Percentiles rank a stretch among this genome's conserved stretches.
Evolutionary conservation across 108 stramenopile species (phyloP).

Genomic region (Thalassiosira profunda): DNA sequence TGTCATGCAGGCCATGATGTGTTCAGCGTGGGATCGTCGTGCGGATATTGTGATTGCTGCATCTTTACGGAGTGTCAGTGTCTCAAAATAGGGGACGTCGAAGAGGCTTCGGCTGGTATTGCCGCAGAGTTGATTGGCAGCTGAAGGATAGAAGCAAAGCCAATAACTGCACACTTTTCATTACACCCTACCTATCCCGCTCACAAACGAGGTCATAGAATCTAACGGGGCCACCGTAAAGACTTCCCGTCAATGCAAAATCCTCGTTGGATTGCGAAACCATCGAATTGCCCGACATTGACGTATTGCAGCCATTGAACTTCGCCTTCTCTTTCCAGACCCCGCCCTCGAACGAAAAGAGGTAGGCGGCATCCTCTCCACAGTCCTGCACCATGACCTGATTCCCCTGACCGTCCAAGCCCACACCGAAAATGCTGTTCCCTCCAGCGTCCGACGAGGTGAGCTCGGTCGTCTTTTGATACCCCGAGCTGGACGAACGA

Average conservation of each 20-base stretch:
- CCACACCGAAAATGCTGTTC: not conserved
- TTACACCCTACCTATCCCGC: not conserved
- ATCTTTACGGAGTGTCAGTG: no score
- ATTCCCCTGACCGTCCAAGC: not conserved
- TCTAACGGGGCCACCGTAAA: not conserved
- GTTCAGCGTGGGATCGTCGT: not conserved
- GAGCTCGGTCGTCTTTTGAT: not conserved
- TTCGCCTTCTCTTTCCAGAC: constrained; percentile 6
- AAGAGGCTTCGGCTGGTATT: no score
- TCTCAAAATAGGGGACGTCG: no score
- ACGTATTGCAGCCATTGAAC: not conserved
- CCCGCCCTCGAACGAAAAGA: constrained; percentile 3
- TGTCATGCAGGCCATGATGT: constrained; percentile 19
- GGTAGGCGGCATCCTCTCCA: not conserved
- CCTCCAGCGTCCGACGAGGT: not conserved
- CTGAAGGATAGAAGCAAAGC: no score
- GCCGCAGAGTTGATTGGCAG: no score
- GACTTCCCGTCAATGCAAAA: not conserved
- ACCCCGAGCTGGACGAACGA: not conserved
- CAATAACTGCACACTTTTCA: no score
- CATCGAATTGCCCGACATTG: not conserved
- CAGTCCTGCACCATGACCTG: not conserved
- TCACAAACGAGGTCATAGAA: constrained; percentile 7
- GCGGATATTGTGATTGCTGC: constrained; percentile 22
- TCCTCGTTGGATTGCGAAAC: not conserved